Conservation (phyloP, 305 asterid genomes). For the Rubia peregrina region DNA sequence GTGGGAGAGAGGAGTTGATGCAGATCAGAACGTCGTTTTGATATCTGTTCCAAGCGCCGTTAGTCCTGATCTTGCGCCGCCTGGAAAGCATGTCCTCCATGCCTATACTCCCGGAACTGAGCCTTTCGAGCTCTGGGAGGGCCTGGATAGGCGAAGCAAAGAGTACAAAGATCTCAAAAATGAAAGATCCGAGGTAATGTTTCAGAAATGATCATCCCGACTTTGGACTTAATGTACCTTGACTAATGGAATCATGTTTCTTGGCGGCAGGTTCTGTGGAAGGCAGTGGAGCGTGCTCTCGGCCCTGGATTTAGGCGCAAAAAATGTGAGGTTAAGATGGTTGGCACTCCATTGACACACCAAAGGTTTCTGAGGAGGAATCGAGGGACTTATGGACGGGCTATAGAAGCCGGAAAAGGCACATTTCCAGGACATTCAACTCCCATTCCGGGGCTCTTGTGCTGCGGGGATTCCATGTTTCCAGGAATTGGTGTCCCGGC, state of each 20-base stretch:
- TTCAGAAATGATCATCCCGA: not conserved
- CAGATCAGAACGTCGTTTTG: conserved; percentile 86
- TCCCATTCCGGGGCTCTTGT: conserved; percentile 55
- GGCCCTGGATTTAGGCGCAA: conserved; percentile 71
- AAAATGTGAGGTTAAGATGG: conserved; percentile 78
- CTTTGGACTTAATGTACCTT: not conserved
- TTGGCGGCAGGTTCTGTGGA: conserved; percentile 68
- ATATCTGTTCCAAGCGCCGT: conserved; percentile 82
- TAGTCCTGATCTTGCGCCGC: conserved; percentile 81
- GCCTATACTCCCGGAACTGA: conserved; percentile 96
- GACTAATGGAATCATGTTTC: not conserved
- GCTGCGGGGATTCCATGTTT: conserved; percentile 95
- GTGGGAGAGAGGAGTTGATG: conserved; percentile 89
- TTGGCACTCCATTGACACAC: conserved; percentile 87
- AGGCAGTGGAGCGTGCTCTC: conserved; percentile 82
- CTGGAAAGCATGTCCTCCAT: conserved; percentile 78
- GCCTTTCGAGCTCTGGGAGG: conserved; percentile 81
- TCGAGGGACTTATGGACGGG: conserved; percentile 89
- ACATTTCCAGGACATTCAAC: conserved; percentile 80
- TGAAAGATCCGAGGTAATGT: conserved; percentile 71
- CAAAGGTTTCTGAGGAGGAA: conserved; percentile 66
- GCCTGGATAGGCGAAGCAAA: conserved; percentile 70
- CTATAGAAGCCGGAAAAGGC: conserved; percentile 70
- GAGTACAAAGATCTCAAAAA: conserved; percentile 89
- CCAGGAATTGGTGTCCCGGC: conserved; percentile 99